A percentile compares a stretch with the other conserved stretches of the same genome.
These are phyloP conservation scores for Collybiopsis luxurians DNA, from an alignment of 768 basidiomycete genomes.

Conservation along the genomic window DNA sequence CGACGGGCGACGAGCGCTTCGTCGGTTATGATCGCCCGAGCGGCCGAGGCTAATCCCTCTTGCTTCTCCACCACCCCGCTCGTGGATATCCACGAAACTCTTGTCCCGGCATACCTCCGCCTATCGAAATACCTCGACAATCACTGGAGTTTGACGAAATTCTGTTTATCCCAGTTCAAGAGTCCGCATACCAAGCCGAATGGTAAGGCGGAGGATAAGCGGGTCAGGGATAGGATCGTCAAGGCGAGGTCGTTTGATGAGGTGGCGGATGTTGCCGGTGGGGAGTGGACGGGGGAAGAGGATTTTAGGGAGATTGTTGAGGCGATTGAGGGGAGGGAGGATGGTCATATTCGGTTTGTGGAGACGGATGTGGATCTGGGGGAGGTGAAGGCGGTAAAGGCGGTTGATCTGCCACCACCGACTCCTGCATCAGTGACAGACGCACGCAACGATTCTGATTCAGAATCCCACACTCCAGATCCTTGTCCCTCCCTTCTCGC, in stretches of 20 bases:
- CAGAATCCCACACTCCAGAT: constrained; percentile 1
- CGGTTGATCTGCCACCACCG: no score
- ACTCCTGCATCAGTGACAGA: no score
- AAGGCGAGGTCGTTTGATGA: constrained; percentile 62
- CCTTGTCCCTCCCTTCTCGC: background rate
- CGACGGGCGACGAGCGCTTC: constrained; percentile 77
- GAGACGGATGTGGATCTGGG: constrained; percentile 21
- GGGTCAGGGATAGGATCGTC: constrained; percentile 49
- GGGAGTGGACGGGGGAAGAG: constrained; percentile 58
- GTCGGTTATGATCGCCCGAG: constrained; percentile 96
- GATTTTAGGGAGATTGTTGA: constrained; percentile 56
- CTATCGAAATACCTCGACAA: constrained; percentile 78
- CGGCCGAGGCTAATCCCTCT: constrained; percentile 89
- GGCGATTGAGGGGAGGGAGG: constrained; percentile 43
- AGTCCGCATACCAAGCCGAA: constrained; percentile 52
- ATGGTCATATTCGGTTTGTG: constrained; percentile 28
- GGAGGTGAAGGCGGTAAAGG: no score
- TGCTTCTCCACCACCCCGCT: constrained; percentile 76
- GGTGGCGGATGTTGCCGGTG: constrained; percentile 47
- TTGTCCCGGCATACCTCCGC: constrained; percentile 73
- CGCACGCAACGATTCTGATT: no score
- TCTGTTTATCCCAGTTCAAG: constrained; percentile 82
- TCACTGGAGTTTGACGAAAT: constrained; percentile 84
- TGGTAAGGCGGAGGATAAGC: constrained; percentile 54
- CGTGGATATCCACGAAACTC: constrained; percentile 60